phyloP scores from a whole-genome alignment of 768 basidiomycete genomes.

The Mycena galopus region DNA sequence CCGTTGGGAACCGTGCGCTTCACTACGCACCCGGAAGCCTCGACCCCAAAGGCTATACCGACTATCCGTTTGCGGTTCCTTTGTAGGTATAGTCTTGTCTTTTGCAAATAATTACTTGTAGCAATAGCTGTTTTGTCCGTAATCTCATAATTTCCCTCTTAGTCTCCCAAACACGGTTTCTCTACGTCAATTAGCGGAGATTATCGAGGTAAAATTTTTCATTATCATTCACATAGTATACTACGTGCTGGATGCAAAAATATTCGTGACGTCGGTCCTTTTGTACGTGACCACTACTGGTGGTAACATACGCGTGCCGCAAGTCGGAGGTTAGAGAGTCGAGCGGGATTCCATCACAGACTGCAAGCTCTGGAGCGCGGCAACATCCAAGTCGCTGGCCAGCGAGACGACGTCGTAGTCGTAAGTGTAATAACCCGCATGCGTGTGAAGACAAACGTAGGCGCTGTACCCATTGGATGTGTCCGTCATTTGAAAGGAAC shows the following conservation, averaged over 20 bases:
- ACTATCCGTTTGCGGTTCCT: slow-evolving; percentile 42
- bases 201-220: too few species aligned
- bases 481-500: background rate
- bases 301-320: too few species aligned
- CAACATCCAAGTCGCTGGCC: background rate
- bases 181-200: too few species aligned
- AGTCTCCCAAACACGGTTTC: too few species aligned
- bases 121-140: background rate
- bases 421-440: background rate
- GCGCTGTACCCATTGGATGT: too few species aligned
- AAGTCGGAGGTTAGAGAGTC: too few species aligned
- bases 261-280: too few species aligned
- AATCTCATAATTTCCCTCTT: background rate
- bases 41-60: slow-evolving; percentile 45
- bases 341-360: too few species aligned
- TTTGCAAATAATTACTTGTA: background rate
- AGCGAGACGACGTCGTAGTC: background rate
- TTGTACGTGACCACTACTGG: too few species aligned
- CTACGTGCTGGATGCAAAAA: too few species aligned
- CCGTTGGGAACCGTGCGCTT: slow-evolving; percentile 39
- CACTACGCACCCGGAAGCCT: slow-evolving; percentile 42
- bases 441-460: background rate
- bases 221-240: too few species aligned
- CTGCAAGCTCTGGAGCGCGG: too few species aligned
- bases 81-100: background rate